Evolutionary conservation across 345 rosid genomes (phyloP).

Genomic region (Corymbia maculata): DNA sequence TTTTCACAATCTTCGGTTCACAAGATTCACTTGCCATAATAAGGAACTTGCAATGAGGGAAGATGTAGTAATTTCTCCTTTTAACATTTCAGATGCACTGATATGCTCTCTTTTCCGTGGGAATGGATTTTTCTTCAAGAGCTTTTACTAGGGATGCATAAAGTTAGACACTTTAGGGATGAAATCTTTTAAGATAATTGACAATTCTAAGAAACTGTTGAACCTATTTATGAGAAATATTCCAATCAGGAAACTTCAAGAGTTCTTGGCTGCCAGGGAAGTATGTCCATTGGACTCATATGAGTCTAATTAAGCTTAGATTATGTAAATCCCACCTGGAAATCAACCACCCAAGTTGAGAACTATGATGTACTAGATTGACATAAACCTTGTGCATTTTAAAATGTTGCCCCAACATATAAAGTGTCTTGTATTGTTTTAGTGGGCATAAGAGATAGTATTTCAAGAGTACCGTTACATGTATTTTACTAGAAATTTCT

Average conservation of each 20-base stretch:
- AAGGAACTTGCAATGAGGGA: not conserved
- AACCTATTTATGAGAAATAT: no score
- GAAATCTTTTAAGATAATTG: no score
- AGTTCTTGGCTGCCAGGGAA: not conserved
- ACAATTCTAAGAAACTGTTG: no score
- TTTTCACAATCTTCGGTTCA: not conserved
- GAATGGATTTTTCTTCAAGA: not conserved
- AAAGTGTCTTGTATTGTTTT: no score
- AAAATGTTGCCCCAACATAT: no score
- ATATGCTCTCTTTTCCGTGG: not conserved
- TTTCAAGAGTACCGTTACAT: no score
- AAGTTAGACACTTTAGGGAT: not conserved
- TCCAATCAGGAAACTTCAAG: no score
- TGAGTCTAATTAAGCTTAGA: not conserved
- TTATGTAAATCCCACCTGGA: no score
- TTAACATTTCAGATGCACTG: not conserved
- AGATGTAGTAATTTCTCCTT: not conserved
- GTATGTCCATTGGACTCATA: not conserved
- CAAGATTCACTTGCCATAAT: no score
- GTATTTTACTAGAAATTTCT: no score
- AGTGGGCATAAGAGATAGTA: no score
- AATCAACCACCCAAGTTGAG: not conserved
- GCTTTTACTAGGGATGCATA: not conserved
- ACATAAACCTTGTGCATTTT: no score
- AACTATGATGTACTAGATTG: not conserved